phyloP scores from a whole-genome alignment of 2,329 filamentous ascomycete genomes.

The Fonsecaea monophora region DNA sequence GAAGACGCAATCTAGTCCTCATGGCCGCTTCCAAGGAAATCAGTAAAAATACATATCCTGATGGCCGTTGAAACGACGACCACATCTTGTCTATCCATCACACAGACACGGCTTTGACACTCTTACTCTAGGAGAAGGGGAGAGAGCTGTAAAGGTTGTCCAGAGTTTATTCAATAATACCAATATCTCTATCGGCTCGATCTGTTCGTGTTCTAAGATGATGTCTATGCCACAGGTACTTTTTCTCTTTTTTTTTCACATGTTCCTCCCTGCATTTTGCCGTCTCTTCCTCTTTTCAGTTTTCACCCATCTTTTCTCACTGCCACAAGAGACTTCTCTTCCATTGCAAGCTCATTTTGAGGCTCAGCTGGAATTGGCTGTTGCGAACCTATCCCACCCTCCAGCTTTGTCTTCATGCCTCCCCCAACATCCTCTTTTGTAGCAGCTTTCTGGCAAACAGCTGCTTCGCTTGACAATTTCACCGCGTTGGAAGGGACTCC shows the following conservation, averaged over 20 bases:
- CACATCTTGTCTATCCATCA: not conserved
- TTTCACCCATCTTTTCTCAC: constrained; percentile 18
- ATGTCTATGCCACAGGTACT: not conserved
- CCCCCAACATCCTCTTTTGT: not conserved
- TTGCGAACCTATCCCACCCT: not conserved
- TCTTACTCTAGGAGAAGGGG: not conserved
- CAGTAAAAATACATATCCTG: no score
- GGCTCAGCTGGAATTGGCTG: not conserved
- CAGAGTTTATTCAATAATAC: not conserved
- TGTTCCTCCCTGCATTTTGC: not conserved
- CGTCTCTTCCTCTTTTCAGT: not conserved
- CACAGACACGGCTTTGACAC: not conserved
- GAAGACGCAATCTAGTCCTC: no score
- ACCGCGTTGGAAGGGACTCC: not conserved
- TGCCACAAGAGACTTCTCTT: constrained; percentile 25
- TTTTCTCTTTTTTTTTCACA: not conserved
- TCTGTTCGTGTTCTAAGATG: not conserved
- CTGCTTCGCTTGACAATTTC: not conserved
- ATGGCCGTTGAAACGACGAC: not conserved
- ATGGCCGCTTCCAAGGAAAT: no score
- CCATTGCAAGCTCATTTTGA: constrained; percentile 17
- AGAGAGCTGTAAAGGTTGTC: not conserved
- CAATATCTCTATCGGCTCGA: not conserved
- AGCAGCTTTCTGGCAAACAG: not conserved
- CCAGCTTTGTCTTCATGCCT: not conserved